phyloP scores from a whole-genome alignment of 2,329 filamentous ascomycete species.

The Blastomyces gilchristii region DNA sequence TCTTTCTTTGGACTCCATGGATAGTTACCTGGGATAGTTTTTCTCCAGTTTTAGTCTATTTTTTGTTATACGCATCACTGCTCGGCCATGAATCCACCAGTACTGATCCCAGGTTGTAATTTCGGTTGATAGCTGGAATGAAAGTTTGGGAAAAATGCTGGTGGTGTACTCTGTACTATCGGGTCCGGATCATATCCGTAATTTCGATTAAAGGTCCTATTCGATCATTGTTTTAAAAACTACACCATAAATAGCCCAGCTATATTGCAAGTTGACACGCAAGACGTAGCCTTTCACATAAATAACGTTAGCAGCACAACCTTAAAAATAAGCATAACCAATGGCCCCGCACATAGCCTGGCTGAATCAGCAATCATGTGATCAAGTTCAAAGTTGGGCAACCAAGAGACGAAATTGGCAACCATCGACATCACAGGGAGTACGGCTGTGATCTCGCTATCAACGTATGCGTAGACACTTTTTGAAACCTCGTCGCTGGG shows the following conservation, averaged over 20 bases:
- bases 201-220: not conserved
- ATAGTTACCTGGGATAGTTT: no score
- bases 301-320: not conserved
- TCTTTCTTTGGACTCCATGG: no score
- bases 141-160: not conserved
- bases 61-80: no score
- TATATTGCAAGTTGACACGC: not conserved
- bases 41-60: no score
- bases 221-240: not conserved
- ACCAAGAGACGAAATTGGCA: not conserved
- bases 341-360: no score
- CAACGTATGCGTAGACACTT: slow-evolving; percentile 26
- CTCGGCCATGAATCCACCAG: no score
- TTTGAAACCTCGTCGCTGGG: slow-evolving; percentile 21
- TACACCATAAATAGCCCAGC: not conserved
- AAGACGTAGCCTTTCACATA: no score
- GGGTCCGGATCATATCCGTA: not conserved
- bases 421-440: not conserved
- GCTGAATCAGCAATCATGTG: not conserved
- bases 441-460: not conserved
- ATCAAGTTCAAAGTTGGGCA: no score
- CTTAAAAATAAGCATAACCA: no score
- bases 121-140: not conserved
- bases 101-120: not conserved
- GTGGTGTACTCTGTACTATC: not conserved